Base-by-base conservation (phyloP, 371 early-diverging fungal genomes). In the Mortierella sp. region DNA sequence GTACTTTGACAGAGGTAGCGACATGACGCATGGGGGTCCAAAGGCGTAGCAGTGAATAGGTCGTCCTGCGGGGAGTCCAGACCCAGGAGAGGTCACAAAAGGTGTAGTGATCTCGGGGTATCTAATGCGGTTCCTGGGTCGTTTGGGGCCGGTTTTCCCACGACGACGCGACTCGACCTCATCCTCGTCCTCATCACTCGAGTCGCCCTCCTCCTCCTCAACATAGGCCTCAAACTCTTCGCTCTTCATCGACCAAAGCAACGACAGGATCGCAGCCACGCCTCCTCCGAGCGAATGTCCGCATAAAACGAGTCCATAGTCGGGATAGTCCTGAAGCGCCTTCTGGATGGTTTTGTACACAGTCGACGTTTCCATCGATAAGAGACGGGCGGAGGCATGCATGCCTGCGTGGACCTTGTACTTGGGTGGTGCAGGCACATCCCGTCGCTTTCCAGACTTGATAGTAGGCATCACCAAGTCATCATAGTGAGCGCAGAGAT, bases 281-380 rank as follows among this genome's bases (percentile, higher is more conserved):
- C 96, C 97, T 34, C 93, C 97, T 61, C 96, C 97, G 6, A 96
- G 81, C 3, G 94, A 94, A 78, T 96, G 97, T 0, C 97, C 97
- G 51, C 95, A 95, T 13, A 96, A 78, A 2, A 96, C 93, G 43
- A 96, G 89, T 0, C 95, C 95, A 79, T 96, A 96, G 34, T 90
- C 89, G 3, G 95, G 94, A 70, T 93, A 91, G 28, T 88, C 76
- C 26, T 89, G 87, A 55, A 96, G 80, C 0, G 95, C 96, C 69
- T 93, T 90, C 11, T 88, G 88, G 37, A 96, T 91, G 8, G 91
- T 90, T 46, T 89, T 91, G 80, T 91, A 94, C 4, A 96, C 94
- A 73, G 93, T 93, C 6, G 94, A 93, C 26, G 89, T 90, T 50
- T 90, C 83, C 28, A 88, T 87, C 2, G 96, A 93, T 5, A 96